Evolutionary conservation across 192 early-diverging fungal genomes (phyloP).

Genomic region (Cladochytrium replicatum): DNA sequence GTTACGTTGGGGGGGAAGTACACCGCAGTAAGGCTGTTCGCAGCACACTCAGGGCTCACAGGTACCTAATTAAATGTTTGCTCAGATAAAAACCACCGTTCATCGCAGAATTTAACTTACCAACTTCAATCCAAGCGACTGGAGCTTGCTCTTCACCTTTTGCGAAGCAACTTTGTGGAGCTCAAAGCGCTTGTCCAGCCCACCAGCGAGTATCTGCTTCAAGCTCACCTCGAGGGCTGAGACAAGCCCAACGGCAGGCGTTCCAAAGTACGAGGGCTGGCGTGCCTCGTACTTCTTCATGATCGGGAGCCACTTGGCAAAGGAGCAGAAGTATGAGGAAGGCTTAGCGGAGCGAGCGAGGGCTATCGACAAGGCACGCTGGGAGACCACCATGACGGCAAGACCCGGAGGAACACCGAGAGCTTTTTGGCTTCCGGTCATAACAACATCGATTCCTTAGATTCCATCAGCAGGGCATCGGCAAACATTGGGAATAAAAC

Average conservation of each 20-base stretch:
- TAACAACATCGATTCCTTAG: constrained; percentile 69
- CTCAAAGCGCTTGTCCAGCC: constrained; percentile 67
- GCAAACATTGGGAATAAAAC: not conserved
- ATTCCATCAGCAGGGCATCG: no score
- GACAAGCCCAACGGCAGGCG: constrained; percentile 88
- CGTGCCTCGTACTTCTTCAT: constrained; percentile 94
- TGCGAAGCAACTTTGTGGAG: constrained; percentile 62
- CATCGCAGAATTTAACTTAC: constrained; percentile 40
- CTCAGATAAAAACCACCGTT: no score
- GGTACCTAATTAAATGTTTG: constrained; percentile 15
- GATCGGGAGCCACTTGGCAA: constrained; percentile 92
- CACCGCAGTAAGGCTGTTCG: constrained; percentile 37
- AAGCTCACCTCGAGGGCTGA: constrained; percentile 79
- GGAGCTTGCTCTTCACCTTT: constrained; percentile 63
- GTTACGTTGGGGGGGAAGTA: constrained; percentile 81
- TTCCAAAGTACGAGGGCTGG: constrained; percentile 91
- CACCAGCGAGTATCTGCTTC: constrained; percentile 55
- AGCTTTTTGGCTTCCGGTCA: constrained; percentile 93
- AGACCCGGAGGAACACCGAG: constrained; percentile 90
- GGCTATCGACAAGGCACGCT: constrained; percentile 59
- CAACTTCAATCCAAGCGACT: constrained; percentile 62
- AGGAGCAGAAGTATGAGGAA: constrained; percentile 83
- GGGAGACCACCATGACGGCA: constrained; percentile 75
- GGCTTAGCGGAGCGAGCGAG: constrained; percentile 64
- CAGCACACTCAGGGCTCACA: constrained; percentile 28